Evolutionary conservation across 768 basidiomycete species (phyloP), one percentile per base, ranked within the genome.

Genomic region (Boletus reticuloceps): DNA sequence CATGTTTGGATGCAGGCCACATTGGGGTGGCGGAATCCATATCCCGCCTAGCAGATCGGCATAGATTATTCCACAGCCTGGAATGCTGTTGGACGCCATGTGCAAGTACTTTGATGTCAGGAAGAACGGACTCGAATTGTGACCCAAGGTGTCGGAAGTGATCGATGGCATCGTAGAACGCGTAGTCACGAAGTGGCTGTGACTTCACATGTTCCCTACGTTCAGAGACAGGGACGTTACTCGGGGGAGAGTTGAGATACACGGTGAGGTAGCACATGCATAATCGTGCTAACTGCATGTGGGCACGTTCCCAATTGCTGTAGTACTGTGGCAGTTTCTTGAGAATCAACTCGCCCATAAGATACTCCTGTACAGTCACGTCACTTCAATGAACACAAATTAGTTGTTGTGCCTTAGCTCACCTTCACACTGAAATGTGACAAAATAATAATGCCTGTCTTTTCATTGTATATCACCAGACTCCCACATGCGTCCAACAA

Each of bases 401-500:
- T 12, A 14, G 31, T 34, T 25, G 13, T 27, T 27, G 8, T 27
- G 8, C 8, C 27, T 27, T 25, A 9, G 8, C 50, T 41, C 16
- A 42, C 50, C 40, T 50, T 50, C 9, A 50, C 50, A 12, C 50
- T 50, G 9, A 41, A 50, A 27, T 50, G 50, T 22, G 39, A 50
- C 7, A 50, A 11, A 32, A 22, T 50, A 8, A 50, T 16, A 5
- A 50, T 22, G 13, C 2, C 31, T 10, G 50, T 50, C 19, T 34
- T 38, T 7, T 53, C 44, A 6, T 1, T 46, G 6, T 52, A 45
- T n/a, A 43, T 52, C 27, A 52, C 51, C 3, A 52, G 36, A 32
- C 44, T 46, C 12, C 37, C 51, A 5, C 51, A 46, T 1, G 29
- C 37, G 5, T 53, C 36, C 19, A 53, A 46, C 19, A 53, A 22